A percentile compares a stretch with the other conserved stretches of the same genome.
These are phyloP conservation scores for Catenaria anguillulae DNA, from an alignment of 371 early-diverging fungal genomes.

Conservation along the genomic window DNA sequence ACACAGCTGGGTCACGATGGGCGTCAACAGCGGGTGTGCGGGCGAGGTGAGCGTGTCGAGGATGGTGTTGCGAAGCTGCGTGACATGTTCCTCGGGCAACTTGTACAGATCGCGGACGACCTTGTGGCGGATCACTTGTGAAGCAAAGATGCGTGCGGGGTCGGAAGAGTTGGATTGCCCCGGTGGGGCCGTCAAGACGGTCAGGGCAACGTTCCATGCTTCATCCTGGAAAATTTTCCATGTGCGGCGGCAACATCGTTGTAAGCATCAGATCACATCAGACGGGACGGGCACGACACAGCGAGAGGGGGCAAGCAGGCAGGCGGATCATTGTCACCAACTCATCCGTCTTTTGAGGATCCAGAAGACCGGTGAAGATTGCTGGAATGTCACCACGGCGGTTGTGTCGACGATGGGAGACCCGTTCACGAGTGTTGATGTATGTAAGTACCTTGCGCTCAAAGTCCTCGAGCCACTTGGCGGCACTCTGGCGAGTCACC, in stretches of 20 bases:
- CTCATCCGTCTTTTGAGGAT: no score
- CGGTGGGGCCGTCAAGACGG: slow-evolving; percentile 63
- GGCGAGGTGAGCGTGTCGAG: slow-evolving; percentile 39
- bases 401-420: no score
- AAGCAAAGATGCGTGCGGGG: slow-evolving; percentile 60
- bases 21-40: slow-evolving; percentile 27
- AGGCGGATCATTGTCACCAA: no score
- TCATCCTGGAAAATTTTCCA: background rate
- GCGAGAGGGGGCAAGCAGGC: no score
- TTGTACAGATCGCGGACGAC: slow-evolving; percentile 63
- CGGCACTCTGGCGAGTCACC: slow-evolving; percentile 25
- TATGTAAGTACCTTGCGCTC: slow-evolving; percentile 57
- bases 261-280: background rate
- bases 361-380: no score
- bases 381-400: no score
- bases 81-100: slow-evolving; percentile 38
- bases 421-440: background rate
- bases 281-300: background rate
- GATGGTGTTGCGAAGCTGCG: slow-evolving; percentile 62
- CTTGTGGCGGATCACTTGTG: slow-evolving; percentile 85
- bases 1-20: slow-evolving; percentile 64
- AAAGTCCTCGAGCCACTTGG: slow-evolving; percentile 68
- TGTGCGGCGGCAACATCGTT: no score
- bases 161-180: slow-evolving; percentile 36
- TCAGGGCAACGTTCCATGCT: slow-evolving; percentile 56